Conservation (phyloP, 805 yeast species). For the Komagataella ulmi region DNA sequence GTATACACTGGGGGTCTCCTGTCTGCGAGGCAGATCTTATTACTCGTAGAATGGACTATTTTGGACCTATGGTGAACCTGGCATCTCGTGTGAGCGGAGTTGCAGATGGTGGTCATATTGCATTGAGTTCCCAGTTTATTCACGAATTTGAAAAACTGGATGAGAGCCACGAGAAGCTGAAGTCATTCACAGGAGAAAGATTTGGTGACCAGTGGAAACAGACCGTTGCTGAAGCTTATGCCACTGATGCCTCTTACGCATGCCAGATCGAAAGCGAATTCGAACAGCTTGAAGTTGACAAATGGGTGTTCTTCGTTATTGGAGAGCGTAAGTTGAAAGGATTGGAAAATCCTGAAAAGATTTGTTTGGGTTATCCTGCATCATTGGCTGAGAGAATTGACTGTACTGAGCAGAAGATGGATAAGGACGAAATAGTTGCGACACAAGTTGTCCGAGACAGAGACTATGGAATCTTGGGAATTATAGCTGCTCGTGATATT, state of each 20-base stretch:
- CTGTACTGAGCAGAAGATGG: slow-evolving; percentile 21
- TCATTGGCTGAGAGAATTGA: slow-evolving; percentile 48
- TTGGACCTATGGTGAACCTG: slow-evolving; percentile 96
- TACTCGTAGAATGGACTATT: slow-evolving; percentile 95
- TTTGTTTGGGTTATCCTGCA: slow-evolving; percentile 68
- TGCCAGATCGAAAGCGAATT: slow-evolving; percentile 55
- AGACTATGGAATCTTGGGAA: slow-evolving; percentile 12
- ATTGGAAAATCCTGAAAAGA: slow-evolving; percentile 80
- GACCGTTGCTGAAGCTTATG: slow-evolving; percentile 23
- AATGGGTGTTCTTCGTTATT: slow-evolving; percentile 50
- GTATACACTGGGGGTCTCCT: slow-evolving; percentile 96
- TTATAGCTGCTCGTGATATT: slow-evolving; percentile 14
- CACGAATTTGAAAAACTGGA: slow-evolving; percentile 53
- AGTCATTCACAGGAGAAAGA: slow-evolving; percentile 13
- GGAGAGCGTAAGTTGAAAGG: slow-evolving; percentile 93
- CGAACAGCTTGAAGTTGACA: slow-evolving; percentile 49
- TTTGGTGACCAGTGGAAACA: slow-evolving; percentile 12
- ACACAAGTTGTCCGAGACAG: neutral
- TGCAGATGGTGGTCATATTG: slow-evolving; percentile 98
- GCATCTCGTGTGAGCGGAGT: slow-evolving; percentile 88
- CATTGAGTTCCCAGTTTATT: slow-evolving; percentile 72
- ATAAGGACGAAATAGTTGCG: slow-evolving; percentile 6
- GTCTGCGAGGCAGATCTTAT: slow-evolving; percentile 92
- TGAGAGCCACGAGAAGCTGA: slow-evolving; percentile 29
- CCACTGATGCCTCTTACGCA: slow-evolving; percentile 25